These are phyloP conservation scores for Picea abies DNA, from an alignment of 83 land plant species.

Conservation along the genomic window DNA sequence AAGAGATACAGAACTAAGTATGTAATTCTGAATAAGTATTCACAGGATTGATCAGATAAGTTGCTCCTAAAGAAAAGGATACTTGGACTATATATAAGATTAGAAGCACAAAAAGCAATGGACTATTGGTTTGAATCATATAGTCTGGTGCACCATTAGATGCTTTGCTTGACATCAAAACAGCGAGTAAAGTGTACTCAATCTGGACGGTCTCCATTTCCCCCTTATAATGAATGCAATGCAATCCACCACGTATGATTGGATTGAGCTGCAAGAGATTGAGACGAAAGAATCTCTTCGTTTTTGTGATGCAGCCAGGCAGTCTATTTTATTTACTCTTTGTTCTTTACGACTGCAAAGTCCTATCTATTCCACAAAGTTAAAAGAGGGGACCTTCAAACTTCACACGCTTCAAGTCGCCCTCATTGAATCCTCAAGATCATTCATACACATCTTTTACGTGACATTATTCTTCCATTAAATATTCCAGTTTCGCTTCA, in stretches of 20 bases:
- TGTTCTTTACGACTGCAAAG: too few species aligned
- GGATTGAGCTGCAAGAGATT: slow-evolving; percentile 20
- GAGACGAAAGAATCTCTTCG: background rate
- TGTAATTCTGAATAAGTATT: slow-evolving; percentile 3
- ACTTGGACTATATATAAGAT: slow-evolving; percentile 7
- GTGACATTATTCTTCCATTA: too few species aligned
- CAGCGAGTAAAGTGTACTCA: slow-evolving; percentile 7
- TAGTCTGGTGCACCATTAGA: slow-evolving; percentile 5
- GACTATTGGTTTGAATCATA: background rate
- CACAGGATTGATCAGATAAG: background rate
- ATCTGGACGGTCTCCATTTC: slow-evolving; percentile 5
- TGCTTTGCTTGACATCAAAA: slow-evolving; percentile 7
- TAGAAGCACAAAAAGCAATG: background rate
- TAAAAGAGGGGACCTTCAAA: too few species aligned
- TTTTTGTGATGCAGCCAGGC: too few species aligned
- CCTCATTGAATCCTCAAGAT: too few species aligned
- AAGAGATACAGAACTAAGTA: background rate
- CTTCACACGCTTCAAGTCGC: too few species aligned
- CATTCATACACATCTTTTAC: too few species aligned
- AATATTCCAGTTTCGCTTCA: too few species aligned
- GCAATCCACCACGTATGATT: background rate
- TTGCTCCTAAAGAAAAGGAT: background rate
- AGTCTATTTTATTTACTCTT: too few species aligned
- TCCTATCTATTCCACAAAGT: too few species aligned
- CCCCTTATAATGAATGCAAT: background rate